Evolutionary conservation across 176 grass and related monocot genomes (phyloP).

Genomic region (Metroxylon sagu): DNA sequence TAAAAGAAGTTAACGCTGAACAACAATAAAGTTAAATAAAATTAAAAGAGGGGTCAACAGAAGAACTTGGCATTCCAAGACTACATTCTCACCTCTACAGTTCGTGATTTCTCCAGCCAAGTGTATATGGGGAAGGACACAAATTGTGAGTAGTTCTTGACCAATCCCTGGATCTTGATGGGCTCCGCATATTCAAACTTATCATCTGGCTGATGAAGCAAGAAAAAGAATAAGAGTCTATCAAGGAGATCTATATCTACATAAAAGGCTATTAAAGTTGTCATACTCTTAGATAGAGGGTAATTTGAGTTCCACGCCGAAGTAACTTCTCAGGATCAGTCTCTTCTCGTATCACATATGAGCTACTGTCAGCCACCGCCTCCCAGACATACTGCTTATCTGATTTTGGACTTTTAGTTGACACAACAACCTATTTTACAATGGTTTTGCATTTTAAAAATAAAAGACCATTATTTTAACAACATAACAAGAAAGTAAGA

Average conservation of each 20-base stretch:
- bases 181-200: slow-evolving; percentile 86
- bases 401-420: slow-evolving; percentile 82
- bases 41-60: background rate
- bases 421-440: slow-evolving; percentile 54
- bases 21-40: background rate
- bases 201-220: slow-evolving; percentile 54
- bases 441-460: no score
- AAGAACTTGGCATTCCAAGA: no score
- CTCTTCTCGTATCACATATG: slow-evolving; percentile 80
- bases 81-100: slow-evolving; percentile 47
- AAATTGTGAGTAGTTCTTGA: slow-evolving; percentile 93
- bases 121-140: slow-evolving; percentile 96
- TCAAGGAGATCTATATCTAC: background rate
- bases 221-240: slow-evolving; percentile 11
- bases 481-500: no score
- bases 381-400: slow-evolving; percentile 94
- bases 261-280: background rate
- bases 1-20: slow-evolving; percentile 4
- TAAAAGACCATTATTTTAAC: no score
- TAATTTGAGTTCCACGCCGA: slow-evolving; percentile 76
- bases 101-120: slow-evolving; percentile 86
- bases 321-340: slow-evolving; percentile 76
- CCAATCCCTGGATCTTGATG: slow-evolving; percentile 56
- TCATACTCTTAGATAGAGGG: slow-evolving; percentile 66
- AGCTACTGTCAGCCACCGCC: slow-evolving; percentile 79